Conservation (phyloP, 1,284 basidiomycete genomes). For the Anthracocystis panici-leucophaei region DNA sequence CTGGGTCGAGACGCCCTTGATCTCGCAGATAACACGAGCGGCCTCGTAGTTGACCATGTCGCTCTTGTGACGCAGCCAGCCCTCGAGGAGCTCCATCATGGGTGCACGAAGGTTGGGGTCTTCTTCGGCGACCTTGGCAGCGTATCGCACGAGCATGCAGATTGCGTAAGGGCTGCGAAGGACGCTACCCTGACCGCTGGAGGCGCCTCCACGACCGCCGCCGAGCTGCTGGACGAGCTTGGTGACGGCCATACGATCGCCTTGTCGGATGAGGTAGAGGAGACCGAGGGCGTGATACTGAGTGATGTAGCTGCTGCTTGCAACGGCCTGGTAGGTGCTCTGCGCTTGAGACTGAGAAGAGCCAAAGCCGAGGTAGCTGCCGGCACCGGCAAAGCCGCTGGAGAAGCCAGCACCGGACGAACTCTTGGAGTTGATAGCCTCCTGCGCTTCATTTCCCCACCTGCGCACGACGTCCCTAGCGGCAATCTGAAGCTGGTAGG, state of each 20-base stretch:
- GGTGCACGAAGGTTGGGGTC: slow-evolving; percentile 74
- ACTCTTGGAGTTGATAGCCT: slow-evolving; percentile 80
- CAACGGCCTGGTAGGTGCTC: slow-evolving; percentile 81
- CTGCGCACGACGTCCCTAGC: slow-evolving; percentile 86
- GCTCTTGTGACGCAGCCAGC: slow-evolving; percentile 96
- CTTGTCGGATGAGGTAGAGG: slow-evolving; percentile 92
- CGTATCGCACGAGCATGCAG: slow-evolving; percentile 98
- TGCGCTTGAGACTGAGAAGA: slow-evolving; percentile 69
- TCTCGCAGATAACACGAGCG: slow-evolving; percentile 95
- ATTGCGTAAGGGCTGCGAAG: slow-evolving; percentile 97
- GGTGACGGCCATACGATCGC: slow-evolving; percentile 97
- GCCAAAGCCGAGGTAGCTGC: slow-evolving; percentile 68
- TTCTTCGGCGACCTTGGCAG: slow-evolving; percentile 96
- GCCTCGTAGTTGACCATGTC: slow-evolving; percentile 99
- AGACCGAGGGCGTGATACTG: slow-evolving; percentile 98
- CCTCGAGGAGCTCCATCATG: slow-evolving; percentile 93
- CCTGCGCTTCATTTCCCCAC: slow-evolving; percentile 98
- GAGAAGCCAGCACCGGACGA: slow-evolving; percentile 40
- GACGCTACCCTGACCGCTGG: slow-evolving; percentile 77
- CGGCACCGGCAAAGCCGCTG: slow-evolving; percentile 72
- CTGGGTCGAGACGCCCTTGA: slow-evolving; percentile 81
- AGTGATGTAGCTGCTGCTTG: slow-evolving; percentile 78
- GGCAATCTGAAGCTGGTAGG: slow-evolving; percentile 93
- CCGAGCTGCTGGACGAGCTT: slow-evolving; percentile 95
- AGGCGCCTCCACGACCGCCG: slow-evolving; percentile 74